phyloP scores from a whole-genome alignment of 139 green algal genomes.

The Volvox reticuliferus region DNA sequence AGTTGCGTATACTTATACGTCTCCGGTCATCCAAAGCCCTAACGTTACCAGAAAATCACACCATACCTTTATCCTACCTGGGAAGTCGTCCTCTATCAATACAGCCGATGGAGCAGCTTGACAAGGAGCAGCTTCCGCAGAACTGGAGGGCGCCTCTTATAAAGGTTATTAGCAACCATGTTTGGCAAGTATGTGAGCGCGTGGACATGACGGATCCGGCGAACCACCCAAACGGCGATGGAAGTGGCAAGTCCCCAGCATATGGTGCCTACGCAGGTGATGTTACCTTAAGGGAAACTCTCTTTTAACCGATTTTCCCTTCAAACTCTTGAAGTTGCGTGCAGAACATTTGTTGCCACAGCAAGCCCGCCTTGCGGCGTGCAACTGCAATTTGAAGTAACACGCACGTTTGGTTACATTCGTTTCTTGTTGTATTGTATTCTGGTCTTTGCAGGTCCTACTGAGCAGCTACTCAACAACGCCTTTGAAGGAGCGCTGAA shows the following conservation, averaged over 20 bases:
- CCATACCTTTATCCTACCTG: no score
- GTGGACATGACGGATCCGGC: conserved; percentile 25
- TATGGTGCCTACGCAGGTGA: conserved; percentile 41
- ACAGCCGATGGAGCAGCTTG: conserved; percentile 17
- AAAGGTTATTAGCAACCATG: conserved; percentile 42
- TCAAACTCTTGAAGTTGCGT: no score
- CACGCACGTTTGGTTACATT: no score
- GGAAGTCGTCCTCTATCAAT: no score
- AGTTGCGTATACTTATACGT: no score
- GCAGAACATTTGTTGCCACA: no score
- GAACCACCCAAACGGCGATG: conserved; percentile 18
- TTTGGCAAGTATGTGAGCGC: conserved; percentile 38
- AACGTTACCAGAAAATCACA: no score
- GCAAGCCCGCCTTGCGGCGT: no score
- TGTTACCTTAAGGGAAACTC: no score
- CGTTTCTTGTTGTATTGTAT: background rate
- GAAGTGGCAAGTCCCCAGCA: conserved; percentile 19
- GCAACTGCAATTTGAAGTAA: no score
- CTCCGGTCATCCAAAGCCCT: no score
- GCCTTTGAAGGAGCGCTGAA: conserved; percentile 39
- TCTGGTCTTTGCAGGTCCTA: background rate
- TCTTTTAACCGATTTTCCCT: no score
- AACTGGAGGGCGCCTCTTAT: conserved; percentile 39
- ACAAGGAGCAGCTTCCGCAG: conserved; percentile 39
- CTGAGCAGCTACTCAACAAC: conserved; percentile 28